Percentiles rank a stretch among this genome's conserved stretches.
These are phyloP conservation scores for Paramecium primaurelia DNA, from an alignment of 73 alveolate genomes.

Conservation along the genomic window DNA sequence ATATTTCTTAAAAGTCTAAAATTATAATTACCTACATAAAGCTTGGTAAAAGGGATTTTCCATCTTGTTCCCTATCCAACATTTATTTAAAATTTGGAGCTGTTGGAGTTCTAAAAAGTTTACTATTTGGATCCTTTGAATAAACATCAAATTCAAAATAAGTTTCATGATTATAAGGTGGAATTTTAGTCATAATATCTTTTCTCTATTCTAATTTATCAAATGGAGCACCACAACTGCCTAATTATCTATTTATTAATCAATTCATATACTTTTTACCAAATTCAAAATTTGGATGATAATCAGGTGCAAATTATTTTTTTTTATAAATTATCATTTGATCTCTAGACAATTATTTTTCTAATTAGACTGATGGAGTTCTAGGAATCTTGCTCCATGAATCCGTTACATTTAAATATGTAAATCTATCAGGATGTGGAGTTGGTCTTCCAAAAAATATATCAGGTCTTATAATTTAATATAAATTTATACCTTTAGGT, in stretches of 20 bases:
- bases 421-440: conserved; percentile 58
- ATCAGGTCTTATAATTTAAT: background rate
- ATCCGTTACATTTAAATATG: conserved; percentile 6
- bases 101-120: conserved; percentile 41
- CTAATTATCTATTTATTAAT: conserved; percentile 15
- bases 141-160: conserved; percentile 49
- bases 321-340: conserved; percentile 51
- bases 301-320: conserved; percentile 60
- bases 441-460: conserved; percentile 29
- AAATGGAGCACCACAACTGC: conserved; percentile 48
- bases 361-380: conserved; percentile 44
- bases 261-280: conserved; percentile 19
- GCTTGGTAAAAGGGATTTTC: conserved; percentile 49
- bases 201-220: conserved; percentile 50
- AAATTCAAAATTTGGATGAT: conserved; percentile 55
- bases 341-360: conserved; percentile 53
- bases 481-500: background rate
- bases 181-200: conserved; percentile 26
- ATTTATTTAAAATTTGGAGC: conserved; percentile 51
- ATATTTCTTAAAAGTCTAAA: conserved; percentile 7
- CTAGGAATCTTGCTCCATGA: conserved; percentile 60
- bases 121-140: background rate
- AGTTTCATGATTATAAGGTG: conserved; percentile 46
- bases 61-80: conserved; percentile 52
- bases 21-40: conserved; percentile 41